These are phyloP conservation scores for Pholiota adiposa DNA, from an alignment of 1,284 basidiomycete genomes.

Conservation along the genomic window DNA sequence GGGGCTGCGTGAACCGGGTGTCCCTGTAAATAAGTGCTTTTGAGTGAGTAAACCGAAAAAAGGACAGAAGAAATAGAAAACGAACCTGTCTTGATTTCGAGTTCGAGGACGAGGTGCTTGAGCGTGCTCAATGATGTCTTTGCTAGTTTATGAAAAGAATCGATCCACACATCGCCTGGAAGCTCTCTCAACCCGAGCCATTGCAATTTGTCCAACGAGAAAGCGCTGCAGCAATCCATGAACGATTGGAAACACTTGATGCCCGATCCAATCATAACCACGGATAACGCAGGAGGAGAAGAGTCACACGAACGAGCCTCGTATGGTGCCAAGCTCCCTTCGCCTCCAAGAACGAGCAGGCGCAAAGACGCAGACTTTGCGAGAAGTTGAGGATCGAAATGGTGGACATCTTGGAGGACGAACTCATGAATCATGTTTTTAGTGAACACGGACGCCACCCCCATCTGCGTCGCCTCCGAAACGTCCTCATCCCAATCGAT, in stretches of 20 bases:
- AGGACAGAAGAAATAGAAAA: background rate
- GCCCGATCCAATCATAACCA: conserved; percentile 4
- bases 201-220: conserved; percentile 10
- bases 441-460: conserved; percentile 4
- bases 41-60: background rate
- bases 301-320: background rate
- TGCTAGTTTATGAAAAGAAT: background rate
- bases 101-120: conserved; percentile 6
- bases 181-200: conserved; percentile 8
- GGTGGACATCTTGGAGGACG: conserved; percentile 11
- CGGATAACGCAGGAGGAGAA: conserved; percentile 1
- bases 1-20: too few species aligned
- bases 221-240: conserved; percentile 4
- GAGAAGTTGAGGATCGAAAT: conserved; percentile 13
- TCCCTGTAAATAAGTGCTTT: background rate
- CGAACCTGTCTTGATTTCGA: conserved; percentile 1
- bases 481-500: conserved; percentile 4
- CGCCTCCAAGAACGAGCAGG: conserved; percentile 7
- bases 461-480: background rate
- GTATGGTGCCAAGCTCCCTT: conserved; percentile 4
- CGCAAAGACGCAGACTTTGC: conserved; percentile 4
- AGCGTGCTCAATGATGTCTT: background rate
- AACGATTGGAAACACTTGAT: conserved; percentile 7
- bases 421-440: background rate
- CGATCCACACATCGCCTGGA: background rate